Evolutionary conservation across 1,284 basidiomycete species (phyloP).

Genomic region (Ganoderma sinense): DNA sequence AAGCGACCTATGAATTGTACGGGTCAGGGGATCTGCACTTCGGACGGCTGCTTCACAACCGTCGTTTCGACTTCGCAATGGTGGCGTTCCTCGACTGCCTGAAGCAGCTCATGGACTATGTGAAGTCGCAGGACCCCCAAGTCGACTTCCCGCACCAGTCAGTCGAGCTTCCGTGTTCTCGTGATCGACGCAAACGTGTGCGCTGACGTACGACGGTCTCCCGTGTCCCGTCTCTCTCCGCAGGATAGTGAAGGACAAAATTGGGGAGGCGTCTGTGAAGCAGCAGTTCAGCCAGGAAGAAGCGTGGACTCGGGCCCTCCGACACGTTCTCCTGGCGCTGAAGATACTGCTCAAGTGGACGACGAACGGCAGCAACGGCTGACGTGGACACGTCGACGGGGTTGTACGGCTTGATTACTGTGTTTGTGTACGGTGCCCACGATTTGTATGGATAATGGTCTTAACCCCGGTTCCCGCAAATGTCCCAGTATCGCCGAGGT

Average conservation of each 20-base stretch:
- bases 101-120: constrained; percentile 88
- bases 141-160: constrained; percentile 89
- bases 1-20: constrained; percentile 87
- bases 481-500: neutral
- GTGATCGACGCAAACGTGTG: constrained; percentile 13
- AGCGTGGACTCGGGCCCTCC: constrained; percentile 92
- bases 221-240: neutral
- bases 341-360: constrained; percentile 89
- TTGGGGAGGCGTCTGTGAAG: constrained; percentile 94
- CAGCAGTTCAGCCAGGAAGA: constrained; percentile 96
- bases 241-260: constrained; percentile 94
- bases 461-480: constrained; percentile 1
- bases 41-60: constrained; percentile 89
- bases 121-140: constrained; percentile 73
- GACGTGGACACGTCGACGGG: constrained; percentile 34
- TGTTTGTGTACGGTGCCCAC: neutral
- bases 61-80: constrained; percentile 96
- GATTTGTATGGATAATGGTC: neutral
- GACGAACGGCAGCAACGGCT: constrained; percentile 76
- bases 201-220: constrained; percentile 15
- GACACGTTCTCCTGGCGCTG: constrained; percentile 89
- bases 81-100: constrained; percentile 95
- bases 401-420: neutral
- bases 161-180: constrained; percentile 43
- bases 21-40: constrained; percentile 92